Evolutionary conservation across 108 stramenopile species (phyloP), one percentile per base, ranked within the genome.

Genomic region (Pseudonitzschia pungens): DNA sequence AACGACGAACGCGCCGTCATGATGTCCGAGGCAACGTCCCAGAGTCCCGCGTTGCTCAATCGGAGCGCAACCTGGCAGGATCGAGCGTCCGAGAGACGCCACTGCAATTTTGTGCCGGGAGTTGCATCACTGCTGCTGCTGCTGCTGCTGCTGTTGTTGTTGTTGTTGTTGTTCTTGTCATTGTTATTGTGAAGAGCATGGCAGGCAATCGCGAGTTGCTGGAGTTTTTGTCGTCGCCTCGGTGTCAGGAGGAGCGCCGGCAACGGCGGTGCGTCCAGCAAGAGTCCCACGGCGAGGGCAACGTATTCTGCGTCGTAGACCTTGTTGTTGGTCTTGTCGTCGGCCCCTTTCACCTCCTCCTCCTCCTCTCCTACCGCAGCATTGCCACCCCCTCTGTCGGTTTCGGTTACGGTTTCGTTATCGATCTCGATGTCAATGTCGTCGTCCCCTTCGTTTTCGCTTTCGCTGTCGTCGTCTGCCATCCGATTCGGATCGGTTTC

Each of bases 191-290:
- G 4, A 6, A 36, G 36, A 6, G 36, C 2, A 36, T 36, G 21
- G 57, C 29, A 58, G 24, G 32, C 60, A 2, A 16, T 4, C n/a
- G 60, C 60, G 11, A 62, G 11, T 31, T 21, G 10, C 22, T 33
- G 14, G 36, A 62, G 60, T 29, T 62, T 62, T 62, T 62, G 2
- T 41, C 60, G 60, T 40, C 29, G 32, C n/a, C 40, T 32, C 8
- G 16, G 33, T 15, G 29, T 33, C 7, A 62, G 14, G 2, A 48
- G 45, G 10, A 48, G 60, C 3, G 28, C 27, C 33, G 60, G 32
- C n/a, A 62, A 5, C 6, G 32, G 20, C 12, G 60, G 60, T 0
- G 60, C 32, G 11, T 33, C 36, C 1, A n/a, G 40, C 9, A 62
- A 0, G 15, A 62, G 33, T 62, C 41, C 60, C 16, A 62, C n/a